Percentiles rank a stretch among this genome's conserved stretches.
Conservation (phyloP, 2,329 filamentous ascomycete genomes). For the Neobulgaria alba region DNA sequence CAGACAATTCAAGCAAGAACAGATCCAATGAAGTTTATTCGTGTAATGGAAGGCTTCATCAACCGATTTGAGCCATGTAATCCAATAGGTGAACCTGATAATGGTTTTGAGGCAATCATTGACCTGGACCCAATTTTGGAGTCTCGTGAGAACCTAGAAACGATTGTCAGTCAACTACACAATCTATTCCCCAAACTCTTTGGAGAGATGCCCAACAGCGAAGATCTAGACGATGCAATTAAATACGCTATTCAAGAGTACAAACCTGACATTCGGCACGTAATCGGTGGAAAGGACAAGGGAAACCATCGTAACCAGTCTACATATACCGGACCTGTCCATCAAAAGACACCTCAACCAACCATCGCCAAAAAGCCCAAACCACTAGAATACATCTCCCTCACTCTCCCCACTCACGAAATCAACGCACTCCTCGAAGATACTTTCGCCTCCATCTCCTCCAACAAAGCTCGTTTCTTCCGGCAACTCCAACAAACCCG, state of each 20-base stretch:
- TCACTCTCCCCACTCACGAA: conserved; percentile 43
- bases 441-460: conserved; percentile 48
- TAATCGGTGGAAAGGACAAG: conserved; percentile 48
- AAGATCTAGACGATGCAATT: conserved; percentile 75
- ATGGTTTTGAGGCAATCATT: conserved; percentile 75
- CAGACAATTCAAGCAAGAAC: conserved; percentile 90
- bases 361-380: conserved; percentile 38
- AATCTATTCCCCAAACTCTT: conserved; percentile 72
- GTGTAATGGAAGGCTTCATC: conserved; percentile 94
- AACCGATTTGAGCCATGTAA: conserved; percentile 74
- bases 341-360: conserved; percentile 20
- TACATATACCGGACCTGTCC: neutral
- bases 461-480: conserved; percentile 59
- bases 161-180: conserved; percentile 61
- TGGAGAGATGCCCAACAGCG: conserved; percentile 56
- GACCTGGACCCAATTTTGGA: conserved; percentile 68
- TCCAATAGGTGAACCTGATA: conserved; percentile 59
- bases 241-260: conserved; percentile 68
- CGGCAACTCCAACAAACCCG: conserved; percentile 62
- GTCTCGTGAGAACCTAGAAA: conserved; percentile 84
- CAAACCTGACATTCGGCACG: conserved; percentile 65
- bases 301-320: neutral
- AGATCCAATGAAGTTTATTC: conserved; percentile 63
- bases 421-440: conserved; percentile 55
- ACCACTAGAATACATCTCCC: conserved; percentile 56